Conservation (phyloP, 371 early-diverging fungal species). For the Amoeboaphelidium protococcarum region DNA sequence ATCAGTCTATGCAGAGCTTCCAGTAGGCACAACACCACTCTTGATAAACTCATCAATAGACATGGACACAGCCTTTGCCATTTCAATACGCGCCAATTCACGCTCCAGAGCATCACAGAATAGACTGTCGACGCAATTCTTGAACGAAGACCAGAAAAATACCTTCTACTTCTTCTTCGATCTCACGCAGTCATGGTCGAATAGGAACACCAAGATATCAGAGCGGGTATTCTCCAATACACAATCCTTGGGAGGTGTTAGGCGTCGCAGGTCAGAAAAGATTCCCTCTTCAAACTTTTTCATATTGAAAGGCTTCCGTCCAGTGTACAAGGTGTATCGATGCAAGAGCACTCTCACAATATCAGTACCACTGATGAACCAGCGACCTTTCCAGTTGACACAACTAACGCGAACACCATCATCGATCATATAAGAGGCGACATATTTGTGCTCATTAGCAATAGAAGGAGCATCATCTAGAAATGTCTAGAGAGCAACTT, state of each 20-base stretch:
- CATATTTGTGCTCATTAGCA: too few relatives aligned
- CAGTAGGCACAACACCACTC: too few relatives aligned
- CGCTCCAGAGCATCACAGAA: conserved; percentile 96
- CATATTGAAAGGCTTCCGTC: conserved; percentile 58
- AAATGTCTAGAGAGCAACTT: too few relatives aligned
- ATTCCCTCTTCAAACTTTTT: conserved; percentile 99
- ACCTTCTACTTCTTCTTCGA: conserved; percentile 99
- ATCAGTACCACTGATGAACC: conserved; percentile 97
- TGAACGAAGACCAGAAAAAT: conserved; percentile 95
- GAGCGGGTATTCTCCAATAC: conserved; percentile 86
- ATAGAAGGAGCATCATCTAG: too few relatives aligned
- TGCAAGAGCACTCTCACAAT: conserved; percentile 86
- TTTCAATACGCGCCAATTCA: conserved; percentile 83
- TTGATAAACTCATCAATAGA: too few relatives aligned
- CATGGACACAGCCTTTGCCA: too few relatives aligned
- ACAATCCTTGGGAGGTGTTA: conserved; percentile 94
- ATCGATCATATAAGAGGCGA: too few relatives aligned
- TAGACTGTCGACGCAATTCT: conserved; percentile 83
- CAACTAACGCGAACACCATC: too few relatives aligned
- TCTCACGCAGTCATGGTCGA: conserved; percentile 92
- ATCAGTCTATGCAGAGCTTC: too few relatives aligned
- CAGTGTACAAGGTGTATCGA: conserved; percentile 70
- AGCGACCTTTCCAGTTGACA: too few relatives aligned
- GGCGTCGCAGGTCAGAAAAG: conserved; percentile 82
- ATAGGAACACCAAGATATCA: conserved; percentile 86